Evolutionary conservation across 2,329 filamentous ascomycete genomes (phyloP).

Genomic region (Fusarium oxysporum): DNA sequence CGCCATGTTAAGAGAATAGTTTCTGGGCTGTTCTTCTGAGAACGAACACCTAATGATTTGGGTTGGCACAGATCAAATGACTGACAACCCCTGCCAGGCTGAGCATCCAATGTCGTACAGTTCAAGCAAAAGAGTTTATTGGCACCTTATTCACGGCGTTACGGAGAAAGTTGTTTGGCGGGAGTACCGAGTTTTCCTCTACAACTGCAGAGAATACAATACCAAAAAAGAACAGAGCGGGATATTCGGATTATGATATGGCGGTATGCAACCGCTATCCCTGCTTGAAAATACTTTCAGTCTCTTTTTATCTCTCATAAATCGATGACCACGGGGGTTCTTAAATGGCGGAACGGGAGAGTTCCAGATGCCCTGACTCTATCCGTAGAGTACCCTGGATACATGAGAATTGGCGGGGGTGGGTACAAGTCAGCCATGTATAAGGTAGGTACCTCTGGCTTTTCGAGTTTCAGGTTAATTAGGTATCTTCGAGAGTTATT

Average conservation of each 20-base stretch:
- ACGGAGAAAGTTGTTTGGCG: background rate
- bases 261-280: constrained; percentile 23
- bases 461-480: background rate
- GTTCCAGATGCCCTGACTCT: background rate
- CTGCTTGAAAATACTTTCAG: background rate
- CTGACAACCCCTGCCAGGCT: constrained; percentile 24
- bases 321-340: background rate
- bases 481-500: background rate
- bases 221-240: background rate
- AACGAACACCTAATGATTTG: background rate
- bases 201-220: background rate
- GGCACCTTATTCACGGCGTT: background rate
- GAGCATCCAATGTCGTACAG: background rate
- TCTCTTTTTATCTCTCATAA: constrained; percentile 9
- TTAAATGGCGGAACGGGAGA: background rate
- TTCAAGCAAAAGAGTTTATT: background rate
- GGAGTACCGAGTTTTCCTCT: background rate
- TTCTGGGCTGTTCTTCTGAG: background rate
- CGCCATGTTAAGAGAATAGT: background rate
- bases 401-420: constrained; percentile 32
- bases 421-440: constrained; percentile 6
- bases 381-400: constrained; percentile 2
- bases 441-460: background rate
- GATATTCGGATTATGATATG: background rate
- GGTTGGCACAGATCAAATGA: constrained; percentile 32